phyloP scores from a whole-genome alignment of 495 filamentous ascomycete genomes.

The Baudoinia panamericana region DNA sequence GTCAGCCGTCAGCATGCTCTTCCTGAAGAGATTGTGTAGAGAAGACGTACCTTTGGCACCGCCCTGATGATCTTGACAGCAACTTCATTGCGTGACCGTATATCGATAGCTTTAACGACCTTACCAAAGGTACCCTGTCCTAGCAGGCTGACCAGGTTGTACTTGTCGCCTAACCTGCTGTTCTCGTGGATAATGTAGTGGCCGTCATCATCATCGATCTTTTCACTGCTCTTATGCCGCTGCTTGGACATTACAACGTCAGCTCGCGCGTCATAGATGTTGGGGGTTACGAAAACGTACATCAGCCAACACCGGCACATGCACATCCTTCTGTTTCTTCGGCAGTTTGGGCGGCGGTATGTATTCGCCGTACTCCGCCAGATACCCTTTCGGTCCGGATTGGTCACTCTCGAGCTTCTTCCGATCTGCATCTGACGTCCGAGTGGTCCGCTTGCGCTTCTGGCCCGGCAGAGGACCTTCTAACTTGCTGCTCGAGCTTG shows the following conservation, averaged over 20 bases:
- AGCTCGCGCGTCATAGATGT: slow-evolving; percentile 7
- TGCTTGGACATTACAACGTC: slow-evolving; percentile 23
- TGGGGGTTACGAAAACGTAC: slow-evolving; percentile 43
- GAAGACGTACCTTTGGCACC: slow-evolving; percentile 55
- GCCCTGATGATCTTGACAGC: slow-evolving; percentile 97
- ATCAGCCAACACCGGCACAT: slow-evolving; percentile 67
- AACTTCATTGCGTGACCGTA: slow-evolving; percentile 57
- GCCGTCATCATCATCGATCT: slow-evolving; percentile 88
- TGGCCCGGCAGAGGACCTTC: slow-evolving; percentile 46
- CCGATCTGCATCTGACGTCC: slow-evolving; percentile 55
- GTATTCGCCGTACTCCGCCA: slow-evolving; percentile 65
- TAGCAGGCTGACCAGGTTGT: slow-evolving; percentile 73
- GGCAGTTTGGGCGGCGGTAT: slow-evolving; percentile 73
- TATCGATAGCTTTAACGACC: slow-evolving; percentile 84
- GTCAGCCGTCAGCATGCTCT: neutral
- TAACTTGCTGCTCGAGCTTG: slow-evolving; percentile 38
- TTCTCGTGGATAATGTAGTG: slow-evolving; percentile 87
- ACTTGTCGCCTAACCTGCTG: slow-evolving; percentile 71
- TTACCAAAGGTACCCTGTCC: slow-evolving; percentile 98
- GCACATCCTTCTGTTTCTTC: slow-evolving; percentile 84
- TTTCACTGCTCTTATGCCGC: slow-evolving; percentile 35
- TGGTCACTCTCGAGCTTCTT: slow-evolving; percentile 53
- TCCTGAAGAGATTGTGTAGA: neutral
- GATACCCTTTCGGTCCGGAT: slow-evolving; percentile 50
- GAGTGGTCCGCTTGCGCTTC: slow-evolving; percentile 76